These are phyloP conservation scores for Metarhizium humberi DNA, from an alignment of 2,329 filamentous ascomycete genomes.

Conservation along the genomic window DNA sequence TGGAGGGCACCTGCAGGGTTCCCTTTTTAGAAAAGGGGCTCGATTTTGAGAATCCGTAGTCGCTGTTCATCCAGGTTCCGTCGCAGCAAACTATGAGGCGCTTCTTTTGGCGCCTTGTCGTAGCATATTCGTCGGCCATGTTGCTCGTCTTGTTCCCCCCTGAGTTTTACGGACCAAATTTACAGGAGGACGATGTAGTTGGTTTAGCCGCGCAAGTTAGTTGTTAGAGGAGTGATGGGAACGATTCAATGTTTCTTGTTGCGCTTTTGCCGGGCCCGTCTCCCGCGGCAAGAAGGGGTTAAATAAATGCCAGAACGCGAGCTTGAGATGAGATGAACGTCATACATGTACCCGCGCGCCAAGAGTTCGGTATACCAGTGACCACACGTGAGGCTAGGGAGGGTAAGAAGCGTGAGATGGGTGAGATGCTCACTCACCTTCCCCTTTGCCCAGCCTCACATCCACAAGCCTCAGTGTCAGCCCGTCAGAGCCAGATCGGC, in stretches of 20 bases:
- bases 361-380: background rate
- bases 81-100: conserved; percentile 43
- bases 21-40: conserved; percentile 25
- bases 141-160: background rate
- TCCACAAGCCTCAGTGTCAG: background rate
- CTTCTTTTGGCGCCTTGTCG: conserved; percentile 21
- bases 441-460: background rate
- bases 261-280: too few species aligned
- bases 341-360: background rate
- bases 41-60: conserved; percentile 36
- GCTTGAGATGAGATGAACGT: too few species aligned
- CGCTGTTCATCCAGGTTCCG: conserved; percentile 45
- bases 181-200: too few species aligned
- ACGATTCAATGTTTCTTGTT: background rate
- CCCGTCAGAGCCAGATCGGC: background rate
- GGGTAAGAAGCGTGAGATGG: background rate
- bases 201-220: background rate
- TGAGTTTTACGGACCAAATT: background rate
- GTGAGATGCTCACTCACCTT: background rate
- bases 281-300: background rate
- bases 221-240: background rate
- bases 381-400: background rate
- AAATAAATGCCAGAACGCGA: background rate
- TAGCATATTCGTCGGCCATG: background rate
- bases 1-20: conserved; percentile 44